Evolutionary conservation across 1,139 yeast genomes (phyloP).

Genomic region (Starmera stellimalicola): DNA sequence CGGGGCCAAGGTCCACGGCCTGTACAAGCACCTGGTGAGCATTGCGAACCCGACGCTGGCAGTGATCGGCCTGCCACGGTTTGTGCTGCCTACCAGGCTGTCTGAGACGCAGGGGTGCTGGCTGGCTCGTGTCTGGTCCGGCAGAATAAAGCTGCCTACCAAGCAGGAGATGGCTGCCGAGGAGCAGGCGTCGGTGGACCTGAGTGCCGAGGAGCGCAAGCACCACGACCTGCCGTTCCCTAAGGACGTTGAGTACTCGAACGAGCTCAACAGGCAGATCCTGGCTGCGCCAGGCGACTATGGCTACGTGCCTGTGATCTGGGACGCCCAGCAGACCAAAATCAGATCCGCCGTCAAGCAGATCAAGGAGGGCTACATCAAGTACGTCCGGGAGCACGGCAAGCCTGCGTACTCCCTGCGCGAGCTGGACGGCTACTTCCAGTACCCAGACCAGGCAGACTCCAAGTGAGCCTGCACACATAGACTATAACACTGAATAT

Average conservation of each 20-base stretch:
- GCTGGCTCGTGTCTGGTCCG: slow-evolving; percentile 44
- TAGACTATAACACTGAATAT: too few relatives aligned
- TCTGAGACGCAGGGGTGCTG: slow-evolving; percentile 51
- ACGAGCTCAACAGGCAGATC: slow-evolving; percentile 13
- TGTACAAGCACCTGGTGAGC: slow-evolving; percentile 44
- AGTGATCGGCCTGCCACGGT: slow-evolving; percentile 42
- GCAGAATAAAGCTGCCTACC: slow-evolving; percentile 34
- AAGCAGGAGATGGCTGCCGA: slow-evolving; percentile 17
- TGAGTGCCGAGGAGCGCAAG: slow-evolving; percentile 13
- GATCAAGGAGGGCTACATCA: slow-evolving; percentile 17
- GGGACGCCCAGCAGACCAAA: slow-evolving; percentile 18
- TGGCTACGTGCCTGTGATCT: slow-evolving; percentile 18
- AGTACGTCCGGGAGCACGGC: slow-evolving; percentile 11
- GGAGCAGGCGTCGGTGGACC: slow-evolving; percentile 4
- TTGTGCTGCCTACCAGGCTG: slow-evolving; percentile 48
- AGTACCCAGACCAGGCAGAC: slow-evolving; percentile 9
- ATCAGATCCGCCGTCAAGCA: slow-evolving; percentile 18
- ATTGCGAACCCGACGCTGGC: slow-evolving; percentile 47
- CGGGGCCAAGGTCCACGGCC: slow-evolving; percentile 35
- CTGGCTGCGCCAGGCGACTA: slow-evolving; percentile 14
- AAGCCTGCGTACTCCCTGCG: slow-evolving; percentile 15
- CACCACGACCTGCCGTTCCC: slow-evolving; percentile 19
- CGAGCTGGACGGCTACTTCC: slow-evolving; percentile 16
- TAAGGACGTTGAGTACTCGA: slow-evolving; percentile 18
- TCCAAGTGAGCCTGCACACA: too few relatives aligned